Conservation (phyloP, 352 stramenopile species). For the Pythium aphanidermatum region DNA sequence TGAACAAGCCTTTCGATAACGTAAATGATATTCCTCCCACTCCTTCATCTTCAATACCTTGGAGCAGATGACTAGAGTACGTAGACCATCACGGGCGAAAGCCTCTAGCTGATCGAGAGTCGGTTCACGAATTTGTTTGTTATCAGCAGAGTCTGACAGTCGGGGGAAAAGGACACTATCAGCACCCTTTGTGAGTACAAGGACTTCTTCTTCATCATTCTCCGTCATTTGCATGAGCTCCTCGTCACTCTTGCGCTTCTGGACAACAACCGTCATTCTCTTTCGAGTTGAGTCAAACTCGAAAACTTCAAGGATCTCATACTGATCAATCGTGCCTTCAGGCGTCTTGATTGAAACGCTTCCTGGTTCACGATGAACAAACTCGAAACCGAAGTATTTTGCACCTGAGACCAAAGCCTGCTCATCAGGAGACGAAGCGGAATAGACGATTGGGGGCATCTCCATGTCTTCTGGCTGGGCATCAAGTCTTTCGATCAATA, state of each 20-base stretch:
- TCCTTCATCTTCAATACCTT: slow-evolving; percentile 46
- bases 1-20: slow-evolving; percentile 55
- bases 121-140: slow-evolving; percentile 29
- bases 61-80: slow-evolving; percentile 81
- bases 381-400: slow-evolving; percentile 85
- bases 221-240: slow-evolving; percentile 66
- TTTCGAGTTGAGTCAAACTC: slow-evolving; percentile 90
- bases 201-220: slow-evolving; percentile 63
- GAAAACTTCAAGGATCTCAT: slow-evolving; percentile 91
- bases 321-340: slow-evolving; percentile 52
- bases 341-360: slow-evolving; percentile 63
- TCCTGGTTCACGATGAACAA: slow-evolving; percentile 62
- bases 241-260: slow-evolving; percentile 58
- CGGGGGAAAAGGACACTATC: slow-evolving; percentile 86
- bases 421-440: slow-evolving; percentile 87
- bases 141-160: slow-evolving; percentile 32
- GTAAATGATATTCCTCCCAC: slow-evolving; percentile 62
- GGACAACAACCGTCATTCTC: slow-evolving; percentile 83
- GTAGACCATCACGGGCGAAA: slow-evolving; percentile 84
- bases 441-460: slow-evolving; percentile 58
- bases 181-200: slow-evolving; percentile 75
- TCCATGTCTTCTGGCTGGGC: slow-evolving; percentile 36
- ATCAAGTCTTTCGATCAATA: slow-evolving; percentile 94
- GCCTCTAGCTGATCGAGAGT: slow-evolving; percentile 70
- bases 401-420: slow-evolving; percentile 78